Evolutionary conservation across 2,329 filamentous ascomycete genomes (phyloP), one percentile per base, ranked within the genome.

Genomic region (Clonostachys byssicola): DNA sequence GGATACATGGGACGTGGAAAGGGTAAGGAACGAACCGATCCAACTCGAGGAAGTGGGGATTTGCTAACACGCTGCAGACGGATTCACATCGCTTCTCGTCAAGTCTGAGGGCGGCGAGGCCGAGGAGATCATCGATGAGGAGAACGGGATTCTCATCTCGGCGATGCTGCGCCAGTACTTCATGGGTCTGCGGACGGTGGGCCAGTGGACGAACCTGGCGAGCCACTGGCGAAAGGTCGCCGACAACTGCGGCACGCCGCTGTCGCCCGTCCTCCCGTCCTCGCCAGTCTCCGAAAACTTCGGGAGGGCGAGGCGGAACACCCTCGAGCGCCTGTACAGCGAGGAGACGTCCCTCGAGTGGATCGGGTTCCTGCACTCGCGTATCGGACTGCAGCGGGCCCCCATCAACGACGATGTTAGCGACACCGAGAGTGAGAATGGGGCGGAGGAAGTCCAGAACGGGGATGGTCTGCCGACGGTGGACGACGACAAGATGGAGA

Each of bases 1-100:
- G 90, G 89, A 0, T 96, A 96, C 61, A 95, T 96, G 90, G 86
- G 80, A 5, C 80, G 89, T 35, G 91, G 91, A 17, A 94, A 92
- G 64, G 72, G 73, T 74, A 49, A 46, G 16, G 4, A 23, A 9
- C 20, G 20, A 6, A 9, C 23, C 9, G 23, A 10, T 30, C 23
- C 9, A 30, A 30, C 8, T 30, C 2, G 10, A 23, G 2, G 10
- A 18, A 13, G 12, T 2, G 7, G 4, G 13, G 16, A 35, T n/a
- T 12, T 43, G 39, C 56, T 61, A 38, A 62, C 49, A n/a, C 5
- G 14, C 12, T 34, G 7, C 35, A 74, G 91, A 96, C 55, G 91
- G 91, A 3, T 96, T 87, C 65, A 80, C 78, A 3, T 85, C 85
- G 42, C 75, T 96, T 1, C 77, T 92, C n/a, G 81, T 89, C 34